Percentiles rank a stretch among this genome's conserved stretches.
Conservation (phyloP, 2,329 filamentous ascomycete genomes). For the Madurella mycetomatis region DNA sequence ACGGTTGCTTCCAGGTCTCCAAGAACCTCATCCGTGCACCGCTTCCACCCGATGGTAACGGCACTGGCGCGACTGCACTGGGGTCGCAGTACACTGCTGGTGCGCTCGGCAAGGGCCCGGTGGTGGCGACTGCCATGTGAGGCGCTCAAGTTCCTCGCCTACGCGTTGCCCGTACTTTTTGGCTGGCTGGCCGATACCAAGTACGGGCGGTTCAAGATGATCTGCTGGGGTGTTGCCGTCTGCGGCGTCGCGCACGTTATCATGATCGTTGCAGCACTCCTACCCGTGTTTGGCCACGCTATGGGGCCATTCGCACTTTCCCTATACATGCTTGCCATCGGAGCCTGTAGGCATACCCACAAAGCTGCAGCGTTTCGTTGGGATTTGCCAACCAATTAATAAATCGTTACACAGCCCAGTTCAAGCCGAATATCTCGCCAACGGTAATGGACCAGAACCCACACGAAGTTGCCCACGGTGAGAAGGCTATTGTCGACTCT, state of each 20-base stretch:
- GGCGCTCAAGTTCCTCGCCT: constrained; percentile 53
- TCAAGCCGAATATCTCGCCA: constrained; percentile 69
- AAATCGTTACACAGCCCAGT: constrained; percentile 41
- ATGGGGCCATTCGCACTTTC: constrained; percentile 59
- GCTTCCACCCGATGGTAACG: constrained; percentile 47
- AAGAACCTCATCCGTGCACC: constrained; percentile 60
- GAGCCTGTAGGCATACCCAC: constrained; percentile 39
- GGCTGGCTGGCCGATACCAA: constrained; percentile 61
- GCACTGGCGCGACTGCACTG: constrained; percentile 38
- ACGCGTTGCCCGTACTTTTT: constrained; percentile 50
- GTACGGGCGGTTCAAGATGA: constrained; percentile 66
- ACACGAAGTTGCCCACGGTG: constrained; percentile 52
- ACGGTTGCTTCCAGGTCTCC: constrained; percentile 50
- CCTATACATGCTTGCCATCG: constrained; percentile 48
- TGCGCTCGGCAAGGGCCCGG: constrained; percentile 53
- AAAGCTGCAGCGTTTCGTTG: not conserved
- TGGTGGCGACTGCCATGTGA: constrained; percentile 48
- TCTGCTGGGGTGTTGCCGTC: constrained; percentile 62
- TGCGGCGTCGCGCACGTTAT: constrained; percentile 64
- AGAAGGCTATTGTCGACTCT: constrained; percentile 63
- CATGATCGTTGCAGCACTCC: constrained; percentile 57
- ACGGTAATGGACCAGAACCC: constrained; percentile 62
- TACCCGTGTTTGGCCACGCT: constrained; percentile 41
- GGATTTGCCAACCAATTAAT: not conserved
- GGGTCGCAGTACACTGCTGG: constrained; percentile 48